Conservation (phyloP, 768 basidiomycete genomes). For the Termitomyces sp. region DNA sequence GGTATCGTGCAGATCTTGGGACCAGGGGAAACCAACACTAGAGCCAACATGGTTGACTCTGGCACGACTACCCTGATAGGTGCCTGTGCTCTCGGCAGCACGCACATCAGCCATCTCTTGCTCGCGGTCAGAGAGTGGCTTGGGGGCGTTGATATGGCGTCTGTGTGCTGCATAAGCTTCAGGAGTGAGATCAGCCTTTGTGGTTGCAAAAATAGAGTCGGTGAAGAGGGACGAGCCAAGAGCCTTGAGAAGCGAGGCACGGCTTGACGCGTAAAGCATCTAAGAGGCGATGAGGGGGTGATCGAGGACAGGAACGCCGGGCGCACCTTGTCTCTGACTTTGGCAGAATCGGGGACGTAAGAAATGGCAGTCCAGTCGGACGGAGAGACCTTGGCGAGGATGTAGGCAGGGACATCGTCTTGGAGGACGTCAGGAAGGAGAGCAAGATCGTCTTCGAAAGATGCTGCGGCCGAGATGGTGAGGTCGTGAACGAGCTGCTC, state of each 20-base stretch:
- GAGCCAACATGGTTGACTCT: slow-evolving; percentile 53
- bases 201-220: slow-evolving; percentile 75
- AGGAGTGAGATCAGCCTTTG: slow-evolving; percentile 58
- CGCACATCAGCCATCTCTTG: slow-evolving; percentile 75
- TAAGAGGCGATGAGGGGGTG: slow-evolving; percentile 21
- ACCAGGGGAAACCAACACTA: slow-evolving; percentile 66
- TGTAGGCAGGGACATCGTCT: slow-evolving; percentile 65
- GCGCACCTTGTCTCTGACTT: slow-evolving; percentile 75
- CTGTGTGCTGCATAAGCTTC: slow-evolving; percentile 72
- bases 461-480: slow-evolving; percentile 40
- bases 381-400: slow-evolving; percentile 60
- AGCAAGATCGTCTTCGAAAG: slow-evolving; percentile 58
- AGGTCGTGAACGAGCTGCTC: slow-evolving; percentile 65
- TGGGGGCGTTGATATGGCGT: slow-evolving; percentile 65
- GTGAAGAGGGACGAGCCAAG: slow-evolving; percentile 71
- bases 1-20: slow-evolving; percentile 56
- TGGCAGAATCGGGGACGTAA: slow-evolving; percentile 81
- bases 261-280: slow-evolving; percentile 89
- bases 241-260: slow-evolving; percentile 61
- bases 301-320: neutral
- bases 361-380: slow-evolving; percentile 69
- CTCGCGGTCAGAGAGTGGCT: slow-evolving; percentile 80
- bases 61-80: slow-evolving; percentile 54
- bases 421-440: slow-evolving; percentile 50
- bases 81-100: slow-evolving; percentile 57